Base-by-base conservation (phyloP, 306 rosid genomes). In the Hippophae rhamnoides region DNA sequence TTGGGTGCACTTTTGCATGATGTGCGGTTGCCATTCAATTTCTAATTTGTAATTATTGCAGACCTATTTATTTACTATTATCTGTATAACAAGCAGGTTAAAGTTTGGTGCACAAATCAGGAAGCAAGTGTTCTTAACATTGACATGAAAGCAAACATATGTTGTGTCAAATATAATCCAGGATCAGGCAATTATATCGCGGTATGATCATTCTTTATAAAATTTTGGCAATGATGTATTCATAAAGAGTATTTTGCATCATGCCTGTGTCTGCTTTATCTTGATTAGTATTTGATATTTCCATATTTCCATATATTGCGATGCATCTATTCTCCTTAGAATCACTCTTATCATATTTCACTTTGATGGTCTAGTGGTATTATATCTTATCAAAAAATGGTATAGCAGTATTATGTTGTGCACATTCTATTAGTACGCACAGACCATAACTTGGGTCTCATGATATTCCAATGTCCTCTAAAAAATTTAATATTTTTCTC, bases 81-180 rank as follows among this genome's bases (percentile, higher is more conserved):
- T 62, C 48, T 56, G 12, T 68, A 48, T 73, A 56, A 58, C 69
- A 74, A 67, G 67, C 84, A 92, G 99, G 96, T 88, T 61, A 92
- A 92, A 77, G 82, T 92, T 58, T 92, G 96, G 99, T 84, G 99
- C 80, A 92, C 92, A 54, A 82, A 75, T 55, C 96, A 88, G 83
- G 96, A 92, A 76, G 75, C 89, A 61, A 92, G 96, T 43, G 99
- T 84, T 66, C 75, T 82, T 41, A 85, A 92, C 68, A 92, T 88
- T 71, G 99, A 92, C 74, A 88, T 92, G 96, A 88, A 92, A 86
- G 99, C 99, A 23, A 92, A 92, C 83, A 92, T 92, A 72, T 92
- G 99, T 62, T 88, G 95, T 49, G 99, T 92, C 62, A 88, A 92
- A 72, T 92, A 85, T 75, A 92, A 92, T 76, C 99, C 99, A 71